These are phyloP conservation scores for Pisolithus microcarpus DNA, from an alignment of 768 basidiomycete species.

Conservation along the genomic window DNA sequence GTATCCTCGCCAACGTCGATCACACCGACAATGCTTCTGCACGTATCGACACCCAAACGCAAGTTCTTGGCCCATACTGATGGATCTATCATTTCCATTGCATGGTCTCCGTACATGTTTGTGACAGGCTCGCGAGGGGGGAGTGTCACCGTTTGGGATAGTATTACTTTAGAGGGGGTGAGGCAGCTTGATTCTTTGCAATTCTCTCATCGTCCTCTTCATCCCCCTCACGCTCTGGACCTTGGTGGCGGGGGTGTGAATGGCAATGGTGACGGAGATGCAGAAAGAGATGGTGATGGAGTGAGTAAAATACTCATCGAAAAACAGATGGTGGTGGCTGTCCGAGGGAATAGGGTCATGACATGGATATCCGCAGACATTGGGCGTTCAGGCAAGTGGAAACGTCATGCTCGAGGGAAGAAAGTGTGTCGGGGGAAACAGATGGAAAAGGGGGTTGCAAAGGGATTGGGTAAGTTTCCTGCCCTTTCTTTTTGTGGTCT, in stretches of 20 bases:
- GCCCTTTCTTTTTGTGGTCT: not conserved
- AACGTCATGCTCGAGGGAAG: slow-evolving; percentile 27
- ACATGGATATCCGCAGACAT: slow-evolving; percentile 48
- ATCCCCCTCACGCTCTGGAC: no score
- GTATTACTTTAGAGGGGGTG: slow-evolving; percentile 51
- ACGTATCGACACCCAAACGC: slow-evolving; percentile 9
- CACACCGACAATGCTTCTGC: no score
- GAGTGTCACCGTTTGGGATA: slow-evolving; percentile 55
- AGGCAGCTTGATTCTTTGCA: slow-evolving; percentile 23
- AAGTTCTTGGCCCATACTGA: slow-evolving; percentile 61
- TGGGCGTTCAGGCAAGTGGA: slow-evolving; percentile 32
- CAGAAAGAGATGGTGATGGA: slow-evolving; percentile 30
- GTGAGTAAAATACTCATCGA: slow-evolving; percentile 55
- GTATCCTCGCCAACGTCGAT: no score
- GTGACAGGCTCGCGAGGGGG: slow-evolving; percentile 63
- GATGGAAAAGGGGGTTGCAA: slow-evolving; percentile 25
- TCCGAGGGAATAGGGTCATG: slow-evolving; percentile 54
- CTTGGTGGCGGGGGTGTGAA: no score
- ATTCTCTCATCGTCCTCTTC: no score
- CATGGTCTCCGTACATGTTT: slow-evolving; percentile 53
- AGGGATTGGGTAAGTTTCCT: slow-evolving; percentile 39
- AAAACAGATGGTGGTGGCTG: slow-evolving; percentile 47
- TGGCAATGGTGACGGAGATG: no score
- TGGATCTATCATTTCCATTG: slow-evolving; percentile 55
- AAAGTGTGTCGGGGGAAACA: slow-evolving; percentile 17